Conservation (phyloP, 1,284 basidiomycete genomes). For the Microstroma glucosiphilum region DNA sequence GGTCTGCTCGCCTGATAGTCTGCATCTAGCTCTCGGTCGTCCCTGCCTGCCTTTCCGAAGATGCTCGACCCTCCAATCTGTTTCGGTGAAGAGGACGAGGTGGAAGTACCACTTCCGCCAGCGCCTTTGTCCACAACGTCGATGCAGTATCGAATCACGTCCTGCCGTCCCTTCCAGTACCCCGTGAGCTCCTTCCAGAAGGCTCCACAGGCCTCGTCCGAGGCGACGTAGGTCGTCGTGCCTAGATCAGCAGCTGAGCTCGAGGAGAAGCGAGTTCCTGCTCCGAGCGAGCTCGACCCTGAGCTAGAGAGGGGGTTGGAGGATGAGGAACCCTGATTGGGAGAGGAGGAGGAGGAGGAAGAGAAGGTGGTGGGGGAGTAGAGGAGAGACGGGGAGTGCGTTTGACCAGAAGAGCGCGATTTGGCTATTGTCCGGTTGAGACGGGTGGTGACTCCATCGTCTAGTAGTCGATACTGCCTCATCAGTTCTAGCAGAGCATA, state of each 20-base stretch:
- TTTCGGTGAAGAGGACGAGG: too few relatives aligned
- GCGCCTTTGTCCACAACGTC: neutral
- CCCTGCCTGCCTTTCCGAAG: too few relatives aligned
- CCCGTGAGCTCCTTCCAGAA: slow-evolving; percentile 3
- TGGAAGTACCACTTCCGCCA: too few relatives aligned
- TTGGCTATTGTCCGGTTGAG: slow-evolving; percentile 37
- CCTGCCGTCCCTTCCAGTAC: neutral
- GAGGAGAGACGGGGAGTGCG: slow-evolving; percentile 32
- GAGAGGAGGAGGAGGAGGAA: slow-evolving; percentile 14
- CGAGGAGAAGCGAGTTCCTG: neutral
- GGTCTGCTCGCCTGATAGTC: too few relatives aligned
- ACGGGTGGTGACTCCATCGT: slow-evolving; percentile 40
- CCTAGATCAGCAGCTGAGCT: neutral
- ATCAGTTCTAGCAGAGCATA: slow-evolving; percentile 22
- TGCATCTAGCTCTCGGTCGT: too few relatives aligned
- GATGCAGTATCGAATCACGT: neutral
- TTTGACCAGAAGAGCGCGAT: slow-evolving; percentile 31
- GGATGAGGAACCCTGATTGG: neutral
- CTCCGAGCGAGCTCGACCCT: too few relatives aligned
- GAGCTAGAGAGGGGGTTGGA: neutral
- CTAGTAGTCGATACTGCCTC: slow-evolving; percentile 40
- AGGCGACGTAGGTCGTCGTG: slow-evolving; percentile 1
- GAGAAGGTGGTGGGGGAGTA: slow-evolving; percentile 16
- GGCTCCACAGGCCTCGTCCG: neutral
- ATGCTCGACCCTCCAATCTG: too few relatives aligned